Evolutionary conservation across 345 rosid species (phyloP).

Genomic region (Salix caprea): DNA sequence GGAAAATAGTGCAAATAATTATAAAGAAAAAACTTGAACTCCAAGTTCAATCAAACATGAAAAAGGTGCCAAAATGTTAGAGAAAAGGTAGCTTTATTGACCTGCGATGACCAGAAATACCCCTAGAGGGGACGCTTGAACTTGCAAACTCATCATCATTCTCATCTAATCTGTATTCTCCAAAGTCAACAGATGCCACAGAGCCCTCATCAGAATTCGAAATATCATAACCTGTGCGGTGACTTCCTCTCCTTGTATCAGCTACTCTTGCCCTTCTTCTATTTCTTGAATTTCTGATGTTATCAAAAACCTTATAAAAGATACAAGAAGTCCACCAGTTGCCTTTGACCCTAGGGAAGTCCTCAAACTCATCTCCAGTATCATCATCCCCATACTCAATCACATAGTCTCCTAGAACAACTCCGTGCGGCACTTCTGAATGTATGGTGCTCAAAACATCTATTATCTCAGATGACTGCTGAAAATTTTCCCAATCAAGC

Average conservation of each 20-base stretch:
- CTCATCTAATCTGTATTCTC: conserved; percentile 83
- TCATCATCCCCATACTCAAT: conserved; percentile 94
- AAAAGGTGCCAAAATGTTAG: not conserved
- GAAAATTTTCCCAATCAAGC: conserved; percentile 97
- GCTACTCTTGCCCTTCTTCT: conserved; percentile 75
- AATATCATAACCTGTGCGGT: conserved; percentile 54
- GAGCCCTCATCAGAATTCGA: conserved; percentile 94
- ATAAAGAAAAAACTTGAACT: not conserved
- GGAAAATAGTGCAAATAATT: not conserved
- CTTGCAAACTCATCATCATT: conserved; percentile 68
- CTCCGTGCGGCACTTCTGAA: conserved; percentile 93
- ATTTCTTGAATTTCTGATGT: conserved; percentile 79
- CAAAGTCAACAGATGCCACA: conserved; percentile 67
- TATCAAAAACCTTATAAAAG: conserved; percentile 78
- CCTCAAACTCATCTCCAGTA: conserved; percentile 82
- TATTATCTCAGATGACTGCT: conserved; percentile 91
- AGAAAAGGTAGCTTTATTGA: conserved; percentile 26
- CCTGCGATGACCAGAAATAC: conserved; percentile 72
- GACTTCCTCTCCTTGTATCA: conserved; percentile 72
- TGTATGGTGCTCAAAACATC: conserved; percentile 96
- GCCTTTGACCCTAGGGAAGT: conserved; percentile 67
- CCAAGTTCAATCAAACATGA: not conserved
- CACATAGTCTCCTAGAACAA: conserved; percentile 93
- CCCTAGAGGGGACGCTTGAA: conserved; percentile 49
- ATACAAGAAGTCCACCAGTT: conserved; percentile 98